Base-by-base conservation (phyloP, 805 yeast genomes). In the Kodamaea laetipori region DNA sequence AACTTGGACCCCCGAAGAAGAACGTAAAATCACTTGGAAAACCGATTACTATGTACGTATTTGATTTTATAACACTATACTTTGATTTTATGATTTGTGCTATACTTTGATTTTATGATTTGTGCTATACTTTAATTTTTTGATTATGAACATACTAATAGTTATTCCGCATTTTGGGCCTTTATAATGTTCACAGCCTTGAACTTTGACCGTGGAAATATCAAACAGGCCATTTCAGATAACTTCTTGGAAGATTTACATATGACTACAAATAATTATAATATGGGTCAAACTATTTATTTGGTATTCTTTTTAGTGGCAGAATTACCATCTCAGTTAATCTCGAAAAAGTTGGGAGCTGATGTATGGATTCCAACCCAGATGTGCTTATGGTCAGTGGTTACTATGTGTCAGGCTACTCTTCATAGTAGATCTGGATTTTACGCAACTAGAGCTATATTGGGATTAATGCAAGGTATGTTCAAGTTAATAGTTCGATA, bases 1-100 rank as follows among this genome's bases (percentile, higher is more conserved):
- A 28, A 66, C 69, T 8, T 58, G 63, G 63, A 51, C 58, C 2
- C 27, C 39, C 4, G 53, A 51, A 13, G 63, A 58, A 34, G 63
- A 58, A 32, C 50, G 47, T 17, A 46, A 45, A 27, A 32, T 58
- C 6, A 37, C 54, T 4, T 42, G 59, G 38, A 58, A 58, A 39
- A 48, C 50, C 28, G 56, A 58, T n/a, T n/a, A n/a, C n/a, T n/a
- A n/a, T n/a, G n/a, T n/a, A n/a, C n/a, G n/a, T n/a, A n/a, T n/a
- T n/a, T n/a, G n/a, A n/a, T n/a, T n/a, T n/a, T n/a, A n/a, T n/a
- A n/a, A n/a, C n/a, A n/a, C n/a, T n/a, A n/a, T n/a, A n/a, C n/a
- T n/a, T n/a, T n/a, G n/a, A n/a, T n/a, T n/a, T n/a, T n/a, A n/a
- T n/a, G 41, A 54, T 53, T 52, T 36, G 53, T 19, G 60, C 58